A percentile compares a stretch with the other conserved stretches of the same genome.
Conservation (phyloP, 2,329 filamentous ascomycete genomes). For the Ceratocystis alfenasii region DNA sequence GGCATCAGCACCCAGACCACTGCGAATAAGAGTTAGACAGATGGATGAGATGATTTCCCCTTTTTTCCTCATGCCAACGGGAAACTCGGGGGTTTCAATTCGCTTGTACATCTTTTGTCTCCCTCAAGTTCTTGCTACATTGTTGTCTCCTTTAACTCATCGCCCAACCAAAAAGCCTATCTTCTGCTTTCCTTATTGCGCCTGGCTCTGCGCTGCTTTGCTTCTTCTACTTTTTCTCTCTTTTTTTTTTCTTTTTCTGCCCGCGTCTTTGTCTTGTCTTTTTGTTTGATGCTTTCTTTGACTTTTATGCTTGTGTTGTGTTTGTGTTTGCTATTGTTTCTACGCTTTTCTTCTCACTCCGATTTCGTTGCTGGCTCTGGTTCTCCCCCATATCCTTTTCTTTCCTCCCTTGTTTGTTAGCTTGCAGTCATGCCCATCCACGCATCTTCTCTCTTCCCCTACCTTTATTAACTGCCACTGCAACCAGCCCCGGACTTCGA, state of each 20-base stretch:
- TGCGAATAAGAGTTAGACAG: background rate
- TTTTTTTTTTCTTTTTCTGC: background rate
- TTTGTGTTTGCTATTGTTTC: slow-evolving; percentile 7
- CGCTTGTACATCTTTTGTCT: background rate
- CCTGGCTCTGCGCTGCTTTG: background rate
- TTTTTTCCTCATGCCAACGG: slow-evolving; percentile 6
- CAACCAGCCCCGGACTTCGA: slow-evolving; percentile 21
- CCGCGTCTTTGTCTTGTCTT: slow-evolving; percentile 15
- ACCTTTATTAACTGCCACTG: slow-evolving; percentile 6
- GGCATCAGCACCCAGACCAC: background rate
- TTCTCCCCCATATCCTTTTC: slow-evolving; percentile 11
- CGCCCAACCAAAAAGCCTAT: background rate
- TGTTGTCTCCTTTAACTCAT: background rate
- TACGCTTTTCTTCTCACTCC: slow-evolving; percentile 7
- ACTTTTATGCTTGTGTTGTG: slow-evolving; percentile 17
- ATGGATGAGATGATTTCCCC: too few species aligned
- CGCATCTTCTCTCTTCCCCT: background rate
- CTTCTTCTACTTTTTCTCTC: background rate
- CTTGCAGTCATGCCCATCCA: background rate
- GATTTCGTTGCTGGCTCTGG: slow-evolving; percentile 9
- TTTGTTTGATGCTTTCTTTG: slow-evolving; percentile 17
- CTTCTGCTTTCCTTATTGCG: background rate
- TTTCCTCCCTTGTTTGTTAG: background rate
- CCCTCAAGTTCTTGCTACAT: background rate
- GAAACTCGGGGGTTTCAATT: too few species aligned